These are phyloP conservation scores for Trichoderma semiorbis DNA, from an alignment of 2,329 filamentous ascomycete species.

Conservation along the genomic window DNA sequence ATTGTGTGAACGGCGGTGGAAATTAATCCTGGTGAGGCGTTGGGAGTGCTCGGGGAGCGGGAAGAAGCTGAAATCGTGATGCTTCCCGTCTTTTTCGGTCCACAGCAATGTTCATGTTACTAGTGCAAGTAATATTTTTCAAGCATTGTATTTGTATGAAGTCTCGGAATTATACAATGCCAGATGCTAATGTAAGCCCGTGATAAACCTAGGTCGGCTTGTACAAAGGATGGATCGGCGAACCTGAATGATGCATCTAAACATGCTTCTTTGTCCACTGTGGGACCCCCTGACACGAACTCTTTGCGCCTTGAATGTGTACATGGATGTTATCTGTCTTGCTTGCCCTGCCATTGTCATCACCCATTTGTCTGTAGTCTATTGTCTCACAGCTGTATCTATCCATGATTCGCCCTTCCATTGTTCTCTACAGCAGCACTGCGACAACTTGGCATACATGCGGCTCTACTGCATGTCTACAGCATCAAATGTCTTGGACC, in stretches of 20 bases:
- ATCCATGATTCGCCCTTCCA: neutral
- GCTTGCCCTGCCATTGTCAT: neutral
- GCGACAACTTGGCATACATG: neutral
- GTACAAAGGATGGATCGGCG: neutral
- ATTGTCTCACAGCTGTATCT: neutral
- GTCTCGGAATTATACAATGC: neutral
- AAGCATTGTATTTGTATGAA: neutral
- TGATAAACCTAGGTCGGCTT: neutral
- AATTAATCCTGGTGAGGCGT: neutral
- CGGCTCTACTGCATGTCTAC: neutral
- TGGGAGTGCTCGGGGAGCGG: neutral
- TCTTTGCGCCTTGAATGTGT: neutral
- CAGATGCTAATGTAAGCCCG: fast-evolving
- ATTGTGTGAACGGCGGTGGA: neutral
- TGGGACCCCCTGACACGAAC: neutral
- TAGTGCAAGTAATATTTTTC: neutral
- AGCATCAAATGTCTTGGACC: neutral
- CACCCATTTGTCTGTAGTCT: neutral
- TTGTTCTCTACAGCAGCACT: neutral
- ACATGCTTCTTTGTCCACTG: conserved; percentile 7
- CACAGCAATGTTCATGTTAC: neutral
- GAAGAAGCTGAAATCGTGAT: neutral
- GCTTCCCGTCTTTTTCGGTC: neutral
- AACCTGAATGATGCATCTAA: conserved; percentile 1
- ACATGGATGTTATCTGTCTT: neutral